Base-by-base conservation (phyloP, 1,139 yeast genomes). In the Spencermartinsiella ligniputridi region DNA sequence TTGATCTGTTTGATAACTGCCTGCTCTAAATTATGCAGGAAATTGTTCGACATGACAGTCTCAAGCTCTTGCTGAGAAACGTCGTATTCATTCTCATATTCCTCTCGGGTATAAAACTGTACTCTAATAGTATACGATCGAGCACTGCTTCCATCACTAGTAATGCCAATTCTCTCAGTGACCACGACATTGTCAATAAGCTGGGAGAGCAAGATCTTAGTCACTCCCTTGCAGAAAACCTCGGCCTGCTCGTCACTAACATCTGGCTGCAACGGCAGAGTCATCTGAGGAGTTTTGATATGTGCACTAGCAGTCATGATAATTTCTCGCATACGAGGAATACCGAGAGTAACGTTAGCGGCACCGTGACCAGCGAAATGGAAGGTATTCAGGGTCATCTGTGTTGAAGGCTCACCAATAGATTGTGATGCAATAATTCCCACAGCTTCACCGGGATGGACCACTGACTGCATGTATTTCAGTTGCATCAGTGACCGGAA, bases 311-410 rank as follows among this genome's bases (percentile, higher is more conserved):
- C 99, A 15, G 98, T 94, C 98, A 94, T 94, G 64, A 94, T 90
- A 64, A 94, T 94, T 78, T 94, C 99, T 79, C 99, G 84, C 90
- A 94, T 83, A 80, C 99, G 96, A 40, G 99, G 99, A 64, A 94
- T 94, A 84, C 99, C 99, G 62, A 94, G 77, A 1, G 99, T 94
- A 55, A 94, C 99, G 69, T 94, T 94, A 41, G 98, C 98, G 48
- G 98, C 99, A 79, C 99, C 99, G 72, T 94, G 98, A 66, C 99
- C 99, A 57, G 99, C 99, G 63, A 94, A 94, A 74, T 94, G 99
- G 95, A 94, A 94, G 45, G 99, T 94, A 68, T 94, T 94, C 62
- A 94, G 78, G 17, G 99, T 94, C 99, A 94, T 94, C 73, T 94
- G 99, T 4, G 99, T 94, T 3, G 97, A 89, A 42, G 99, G 99